Evolutionary conservation across 2,329 filamentous ascomycete genomes (phyloP).

Genomic region (Neonectria faginata): DNA sequence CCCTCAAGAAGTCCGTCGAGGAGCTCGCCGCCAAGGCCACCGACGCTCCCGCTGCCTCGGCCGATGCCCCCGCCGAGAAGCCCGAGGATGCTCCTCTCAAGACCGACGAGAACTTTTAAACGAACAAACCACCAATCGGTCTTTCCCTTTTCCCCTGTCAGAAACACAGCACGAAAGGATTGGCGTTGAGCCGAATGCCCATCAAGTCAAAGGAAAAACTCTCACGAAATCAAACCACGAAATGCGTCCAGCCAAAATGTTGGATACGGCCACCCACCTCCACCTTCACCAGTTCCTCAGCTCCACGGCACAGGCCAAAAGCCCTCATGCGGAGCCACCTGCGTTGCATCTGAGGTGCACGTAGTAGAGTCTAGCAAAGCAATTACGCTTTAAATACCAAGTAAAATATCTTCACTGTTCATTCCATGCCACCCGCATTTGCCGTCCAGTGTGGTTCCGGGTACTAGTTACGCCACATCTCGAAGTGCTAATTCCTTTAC

Average conservation of each 20-base stretch:
- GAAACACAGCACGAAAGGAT: neutral
- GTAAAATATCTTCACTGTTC: neutral
- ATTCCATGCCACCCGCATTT: neutral
- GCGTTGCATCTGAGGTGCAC: neutral
- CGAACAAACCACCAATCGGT: neutral
- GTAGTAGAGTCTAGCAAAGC: constrained; percentile 24
- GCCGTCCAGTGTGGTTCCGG: neutral
- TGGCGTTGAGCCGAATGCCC: neutral
- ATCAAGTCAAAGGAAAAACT: neutral
- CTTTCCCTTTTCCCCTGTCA: too few relatives aligned
- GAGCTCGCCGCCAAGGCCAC: constrained; percentile 41
- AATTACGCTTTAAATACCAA: constrained; percentile 19
- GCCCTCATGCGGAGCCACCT: neutral
- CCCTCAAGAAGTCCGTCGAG: constrained; percentile 48
- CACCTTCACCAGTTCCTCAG: neutral
- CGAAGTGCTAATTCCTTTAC: constrained; percentile 10
- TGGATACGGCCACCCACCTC: neutral
- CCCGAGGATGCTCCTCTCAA: constrained; percentile 20
- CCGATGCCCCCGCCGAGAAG: neutral
- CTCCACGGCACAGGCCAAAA: neutral
- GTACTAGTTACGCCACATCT: constrained; percentile 33
- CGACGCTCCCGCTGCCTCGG: constrained; percentile 31
- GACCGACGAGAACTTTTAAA: constrained; percentile 32
- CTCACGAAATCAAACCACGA: neutral
- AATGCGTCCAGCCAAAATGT: neutral